Conservation (phyloP, 164 flowering plant species). For the Echeveria elegans region DNA sequence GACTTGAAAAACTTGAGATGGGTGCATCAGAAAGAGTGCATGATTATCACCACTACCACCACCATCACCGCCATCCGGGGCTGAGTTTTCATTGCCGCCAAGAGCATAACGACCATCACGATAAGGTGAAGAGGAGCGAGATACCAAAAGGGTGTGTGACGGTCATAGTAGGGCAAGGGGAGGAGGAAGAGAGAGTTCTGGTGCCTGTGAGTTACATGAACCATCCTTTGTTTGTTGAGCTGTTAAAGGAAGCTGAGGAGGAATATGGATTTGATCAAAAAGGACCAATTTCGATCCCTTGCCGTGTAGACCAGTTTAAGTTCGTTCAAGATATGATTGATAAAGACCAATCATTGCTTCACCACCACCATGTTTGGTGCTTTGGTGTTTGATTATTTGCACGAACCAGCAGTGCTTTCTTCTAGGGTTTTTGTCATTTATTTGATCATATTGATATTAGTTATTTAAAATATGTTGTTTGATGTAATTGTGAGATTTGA, state of each 20-base stretch:
- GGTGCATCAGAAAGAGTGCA: background rate
- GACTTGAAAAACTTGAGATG: background rate
- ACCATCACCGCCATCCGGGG: conserved; percentile 15
- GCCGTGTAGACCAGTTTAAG: conserved; percentile 47
- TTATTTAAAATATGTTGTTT: no score
- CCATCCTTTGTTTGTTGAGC: conserved; percentile 45
- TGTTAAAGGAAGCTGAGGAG: conserved; percentile 54
- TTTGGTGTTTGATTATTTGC: conserved; percentile 18
- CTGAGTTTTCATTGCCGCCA: conserved; percentile 24
- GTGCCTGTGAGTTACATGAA: conserved; percentile 48
- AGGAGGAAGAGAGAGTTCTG: conserved; percentile 38
- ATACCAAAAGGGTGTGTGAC: conserved; percentile 46
- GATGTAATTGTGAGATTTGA: no score
- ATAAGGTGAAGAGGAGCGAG: no score
- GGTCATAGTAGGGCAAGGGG: conserved; percentile 35
- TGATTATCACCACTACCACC: conserved; percentile 16
- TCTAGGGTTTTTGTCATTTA: background rate
- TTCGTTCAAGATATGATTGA: conserved; percentile 37
- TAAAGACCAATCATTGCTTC: conserved; percentile 13
- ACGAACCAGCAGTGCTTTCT: no score
- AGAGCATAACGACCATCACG: conserved; percentile 19
- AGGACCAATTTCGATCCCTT: conserved; percentile 53
- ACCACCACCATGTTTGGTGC: conserved; percentile 28
- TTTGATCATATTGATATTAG: no score
- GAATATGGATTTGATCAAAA: conserved; percentile 50